phyloP scores from a whole-genome alignment of 1,284 basidiomycete species.

The Tilletia walkeri region DNA sequence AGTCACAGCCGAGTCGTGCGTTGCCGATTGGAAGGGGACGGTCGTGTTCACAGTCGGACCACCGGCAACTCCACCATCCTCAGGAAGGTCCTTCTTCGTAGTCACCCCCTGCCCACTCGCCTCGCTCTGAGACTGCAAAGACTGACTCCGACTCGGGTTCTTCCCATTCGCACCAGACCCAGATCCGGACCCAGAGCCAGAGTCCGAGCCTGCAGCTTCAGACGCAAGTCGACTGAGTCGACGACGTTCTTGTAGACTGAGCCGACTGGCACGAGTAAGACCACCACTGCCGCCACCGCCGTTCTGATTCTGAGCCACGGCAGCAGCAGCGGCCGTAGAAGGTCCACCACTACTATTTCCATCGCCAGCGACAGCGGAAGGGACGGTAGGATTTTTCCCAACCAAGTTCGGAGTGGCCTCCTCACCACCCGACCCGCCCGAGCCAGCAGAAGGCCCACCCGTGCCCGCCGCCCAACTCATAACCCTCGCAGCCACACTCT shows the following conservation, averaged over 20 bases:
- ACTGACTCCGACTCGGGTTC: background rate
- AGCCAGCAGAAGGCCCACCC: conserved; percentile 14
- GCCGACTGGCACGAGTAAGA: background rate
- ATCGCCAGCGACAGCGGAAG: background rate
- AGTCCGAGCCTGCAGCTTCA: conserved; percentile 8
- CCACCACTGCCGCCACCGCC: too few species aligned
- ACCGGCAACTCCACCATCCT: background rate
- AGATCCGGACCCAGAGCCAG: background rate
- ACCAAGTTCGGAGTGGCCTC: background rate
- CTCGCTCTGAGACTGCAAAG: background rate
- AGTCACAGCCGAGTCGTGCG: background rate
- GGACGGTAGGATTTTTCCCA: background rate
- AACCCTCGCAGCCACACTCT: conserved; percentile 8
- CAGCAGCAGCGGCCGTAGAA: background rate
- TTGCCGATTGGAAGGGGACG: too few species aligned
- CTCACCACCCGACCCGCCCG: background rate
- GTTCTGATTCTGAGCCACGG: too few species aligned
- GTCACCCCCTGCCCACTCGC: background rate
- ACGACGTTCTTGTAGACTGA: conserved; percentile 20
- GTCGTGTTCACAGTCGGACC: background rate
- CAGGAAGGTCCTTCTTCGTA: background rate
- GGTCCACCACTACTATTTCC: conserved; percentile 19
- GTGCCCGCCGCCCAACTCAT: conserved; percentile 17
- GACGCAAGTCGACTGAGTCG: conserved; percentile 15
- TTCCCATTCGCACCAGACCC: conserved; percentile 8